Conservation (phyloP, 176 grass and related monocot genomes). For the Triticum timopheevii region DNA sequence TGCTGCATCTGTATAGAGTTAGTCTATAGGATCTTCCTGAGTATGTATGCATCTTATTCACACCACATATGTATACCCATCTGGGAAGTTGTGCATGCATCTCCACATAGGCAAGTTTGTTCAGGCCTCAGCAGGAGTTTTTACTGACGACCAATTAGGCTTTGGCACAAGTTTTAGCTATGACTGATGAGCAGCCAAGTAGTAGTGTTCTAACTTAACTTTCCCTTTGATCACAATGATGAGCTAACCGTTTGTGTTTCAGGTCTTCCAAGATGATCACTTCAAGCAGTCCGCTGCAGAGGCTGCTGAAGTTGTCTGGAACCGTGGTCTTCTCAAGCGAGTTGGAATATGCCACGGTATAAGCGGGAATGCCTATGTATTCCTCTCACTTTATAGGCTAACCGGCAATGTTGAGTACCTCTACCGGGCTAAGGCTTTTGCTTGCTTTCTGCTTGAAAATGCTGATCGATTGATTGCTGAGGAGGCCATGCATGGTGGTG, state of each 20-base stretch:
- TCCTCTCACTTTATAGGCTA: slow-evolving; percentile 69
- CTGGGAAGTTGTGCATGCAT: neutral
- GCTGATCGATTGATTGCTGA: slow-evolving; percentile 61
- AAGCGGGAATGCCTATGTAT: slow-evolving; percentile 77
- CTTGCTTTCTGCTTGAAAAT: slow-evolving; percentile 70
- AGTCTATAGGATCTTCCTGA: neutral
- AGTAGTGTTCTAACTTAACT: neutral
- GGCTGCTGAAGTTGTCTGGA: slow-evolving; percentile 86
- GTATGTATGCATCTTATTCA: neutral
- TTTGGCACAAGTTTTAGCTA: neutral
- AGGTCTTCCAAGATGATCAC: slow-evolving; percentile 81
- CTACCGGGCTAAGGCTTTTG: slow-evolving; percentile 83
- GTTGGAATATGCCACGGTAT: slow-evolving; percentile 86
- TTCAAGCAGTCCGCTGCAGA: slow-evolving; percentile 65
- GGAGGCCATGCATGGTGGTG: slow-evolving; percentile 74
- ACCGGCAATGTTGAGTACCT: slow-evolving; percentile 69
- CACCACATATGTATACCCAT: neutral
- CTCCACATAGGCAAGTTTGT: neutral
- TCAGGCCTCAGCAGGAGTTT: neutral
- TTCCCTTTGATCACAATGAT: neutral
- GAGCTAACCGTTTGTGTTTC: slow-evolving; percentile 20
- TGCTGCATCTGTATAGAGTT: neutral
- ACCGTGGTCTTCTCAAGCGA: slow-evolving; percentile 80
- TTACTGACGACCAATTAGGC: neutral
- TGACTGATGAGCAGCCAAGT: neutral